A percentile compares a stretch with the other conserved stretches of the same genome.
Conservation (phyloP, 2,329 filamentous ascomycete genomes). For the Fusarium sp. region DNA sequence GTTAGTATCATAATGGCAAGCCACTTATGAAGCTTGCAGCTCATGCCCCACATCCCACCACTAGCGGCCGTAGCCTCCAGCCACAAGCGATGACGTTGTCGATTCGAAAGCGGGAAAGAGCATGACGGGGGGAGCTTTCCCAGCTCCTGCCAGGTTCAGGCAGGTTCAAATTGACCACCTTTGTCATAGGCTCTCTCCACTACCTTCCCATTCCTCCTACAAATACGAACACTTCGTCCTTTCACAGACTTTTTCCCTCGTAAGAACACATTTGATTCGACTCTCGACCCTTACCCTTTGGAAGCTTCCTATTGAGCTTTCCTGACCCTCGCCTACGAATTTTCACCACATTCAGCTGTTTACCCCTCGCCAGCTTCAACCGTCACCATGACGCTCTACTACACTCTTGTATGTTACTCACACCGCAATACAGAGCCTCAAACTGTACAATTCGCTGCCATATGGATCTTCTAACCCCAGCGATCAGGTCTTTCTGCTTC, state of each 20-base stretch:
- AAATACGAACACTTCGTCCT: constrained; percentile 34
- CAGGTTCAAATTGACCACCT: constrained; percentile 50
- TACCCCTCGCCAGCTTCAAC: constrained; percentile 45
- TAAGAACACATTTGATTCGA: background rate
- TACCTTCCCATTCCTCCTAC: constrained; percentile 25
- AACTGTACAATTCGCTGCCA: background rate
- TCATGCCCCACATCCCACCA: constrained; percentile 24
- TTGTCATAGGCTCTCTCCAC: constrained; percentile 33
- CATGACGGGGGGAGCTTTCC: constrained; percentile 42
- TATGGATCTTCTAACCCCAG: constrained; percentile 43
- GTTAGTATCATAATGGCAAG: constrained; percentile 17
- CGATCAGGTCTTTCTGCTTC: constrained; percentile 81
- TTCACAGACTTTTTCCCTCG: background rate
- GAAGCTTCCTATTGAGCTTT: constrained; percentile 25
- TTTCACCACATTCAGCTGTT: constrained; percentile 18
- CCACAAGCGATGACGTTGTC: constrained; percentile 56
- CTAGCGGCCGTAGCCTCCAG: constrained; percentile 39
- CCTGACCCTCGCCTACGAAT: constrained; percentile 18
- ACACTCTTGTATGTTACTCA: constrained; percentile 62
- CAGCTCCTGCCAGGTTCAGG: constrained; percentile 40
- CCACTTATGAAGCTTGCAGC: constrained; percentile 22
- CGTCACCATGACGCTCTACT: constrained; percentile 70
- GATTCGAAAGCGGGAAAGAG: constrained; percentile 45
- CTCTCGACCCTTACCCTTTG: background rate
- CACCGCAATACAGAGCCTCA: background rate